Conservation (phyloP, 2,329 filamentous ascomycete genomes). For the Paecilomyces niveus region DNA sequence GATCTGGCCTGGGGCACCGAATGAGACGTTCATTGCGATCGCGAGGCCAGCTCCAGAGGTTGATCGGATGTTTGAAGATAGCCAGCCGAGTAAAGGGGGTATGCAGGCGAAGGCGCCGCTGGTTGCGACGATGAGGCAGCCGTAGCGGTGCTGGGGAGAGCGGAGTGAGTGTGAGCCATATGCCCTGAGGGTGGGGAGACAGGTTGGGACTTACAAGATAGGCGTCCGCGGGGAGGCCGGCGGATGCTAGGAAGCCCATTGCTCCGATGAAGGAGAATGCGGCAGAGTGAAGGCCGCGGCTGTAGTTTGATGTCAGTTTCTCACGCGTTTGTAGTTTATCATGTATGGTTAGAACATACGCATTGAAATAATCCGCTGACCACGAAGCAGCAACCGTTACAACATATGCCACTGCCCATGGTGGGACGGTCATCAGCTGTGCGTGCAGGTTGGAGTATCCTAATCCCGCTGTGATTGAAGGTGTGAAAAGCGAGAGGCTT, state of each 20-base stretch:
- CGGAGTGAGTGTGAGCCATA: neutral
- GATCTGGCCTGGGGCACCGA: constrained; percentile 64
- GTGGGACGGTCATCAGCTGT: constrained; percentile 61
- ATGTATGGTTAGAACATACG: constrained; percentile 11
- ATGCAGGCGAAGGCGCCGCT: constrained; percentile 63
- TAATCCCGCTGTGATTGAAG: constrained; percentile 56
- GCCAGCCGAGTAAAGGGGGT: constrained; percentile 63
- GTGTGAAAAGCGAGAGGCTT: constrained; percentile 54
- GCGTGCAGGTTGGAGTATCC: constrained; percentile 51
- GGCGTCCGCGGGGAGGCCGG: constrained; percentile 52
- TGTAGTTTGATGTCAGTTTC: constrained; percentile 14
- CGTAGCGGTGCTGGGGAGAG: constrained; percentile 49
- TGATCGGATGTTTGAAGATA: constrained; percentile 59
- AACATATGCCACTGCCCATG: constrained; percentile 55
- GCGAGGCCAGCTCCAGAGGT: constrained; percentile 61
- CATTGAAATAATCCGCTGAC: constrained; percentile 51
- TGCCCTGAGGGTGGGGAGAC: neutral
- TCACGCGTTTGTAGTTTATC: neutral
- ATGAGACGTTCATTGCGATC: constrained; percentile 62
- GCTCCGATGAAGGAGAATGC: constrained; percentile 45
- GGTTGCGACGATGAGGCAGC: constrained; percentile 60
- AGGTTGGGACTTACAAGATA: constrained; percentile 37
- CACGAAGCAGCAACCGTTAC: constrained; percentile 47
- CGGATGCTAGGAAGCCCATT: constrained; percentile 56
- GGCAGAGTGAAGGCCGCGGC: constrained; percentile 46